A percentile compares a stretch with the other conserved stretches of the same genome.
Evolutionary conservation across 805 yeast genomes (phyloP).

Genomic region (Metschnikowia koreensis): DNA sequence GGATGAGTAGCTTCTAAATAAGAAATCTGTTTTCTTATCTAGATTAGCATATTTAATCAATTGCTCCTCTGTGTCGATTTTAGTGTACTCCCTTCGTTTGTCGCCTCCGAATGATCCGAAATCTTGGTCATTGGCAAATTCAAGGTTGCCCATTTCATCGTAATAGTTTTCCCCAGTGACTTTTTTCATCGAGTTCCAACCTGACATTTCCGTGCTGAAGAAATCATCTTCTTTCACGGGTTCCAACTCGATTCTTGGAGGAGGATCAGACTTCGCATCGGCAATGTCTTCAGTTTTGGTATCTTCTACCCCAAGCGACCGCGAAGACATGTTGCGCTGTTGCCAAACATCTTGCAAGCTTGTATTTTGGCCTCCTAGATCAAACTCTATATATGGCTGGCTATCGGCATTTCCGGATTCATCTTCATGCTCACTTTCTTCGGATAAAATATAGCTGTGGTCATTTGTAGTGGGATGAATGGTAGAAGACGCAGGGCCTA

Average conservation of each 20-base stretch:
- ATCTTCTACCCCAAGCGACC: not conserved
- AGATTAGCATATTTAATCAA: slow-evolving; percentile 62
- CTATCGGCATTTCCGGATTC: not conserved
- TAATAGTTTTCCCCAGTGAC: slow-evolving; percentile 75
- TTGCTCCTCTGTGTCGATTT: slow-evolving; percentile 84
- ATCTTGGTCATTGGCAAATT: slow-evolving; percentile 33
- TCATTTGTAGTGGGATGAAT: not conserved
- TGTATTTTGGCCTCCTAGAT: slow-evolving; percentile 19
- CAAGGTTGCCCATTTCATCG: slow-evolving; percentile 72
- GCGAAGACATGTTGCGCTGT: slow-evolving; percentile 9
- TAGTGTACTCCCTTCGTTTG: slow-evolving; percentile 75
- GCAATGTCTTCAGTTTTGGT: not conserved
- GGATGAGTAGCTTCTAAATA: slow-evolving; percentile 33
- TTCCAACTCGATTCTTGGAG: not conserved
- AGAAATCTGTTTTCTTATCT: slow-evolving; percentile 52
- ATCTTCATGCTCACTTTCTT: not conserved
- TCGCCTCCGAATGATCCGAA: slow-evolving; percentile 31
- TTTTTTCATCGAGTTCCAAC: slow-evolving; percentile 87
- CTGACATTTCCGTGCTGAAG: slow-evolving; percentile 41
- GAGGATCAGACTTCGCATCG: not conserved
- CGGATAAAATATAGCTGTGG: not conserved
- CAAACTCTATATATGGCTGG: slow-evolving; percentile 28
- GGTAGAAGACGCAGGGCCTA: slow-evolving; percentile 1
- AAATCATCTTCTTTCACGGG: slow-evolving; percentile 28
- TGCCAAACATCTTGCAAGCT: slow-evolving; percentile 8